Evolutionary conservation across 345 rosid genomes (phyloP).

Genomic region (Erucastrum elatum): DNA sequence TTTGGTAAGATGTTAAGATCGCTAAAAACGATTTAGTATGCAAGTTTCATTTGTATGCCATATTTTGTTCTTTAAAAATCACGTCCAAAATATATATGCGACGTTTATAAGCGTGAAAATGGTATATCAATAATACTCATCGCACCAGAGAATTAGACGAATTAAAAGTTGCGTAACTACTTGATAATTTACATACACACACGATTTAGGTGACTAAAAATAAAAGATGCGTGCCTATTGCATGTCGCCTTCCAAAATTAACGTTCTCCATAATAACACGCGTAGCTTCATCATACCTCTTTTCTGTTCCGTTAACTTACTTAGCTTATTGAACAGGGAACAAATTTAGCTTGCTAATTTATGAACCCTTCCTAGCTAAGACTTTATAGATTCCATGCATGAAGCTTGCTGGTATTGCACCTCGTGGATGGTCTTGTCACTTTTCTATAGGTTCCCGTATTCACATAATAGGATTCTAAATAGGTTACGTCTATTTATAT

Average conservation of each 20-base stretch:
- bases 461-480: background rate
- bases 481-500: background rate
- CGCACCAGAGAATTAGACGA: background rate
- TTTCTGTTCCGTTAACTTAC: background rate
- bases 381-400: background rate
- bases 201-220: slow-evolving; percentile 28
- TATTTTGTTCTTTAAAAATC: background rate
- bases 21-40: background rate
- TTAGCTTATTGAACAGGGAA: slow-evolving; percentile 1
- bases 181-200: slow-evolving; percentile 8
- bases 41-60: background rate
- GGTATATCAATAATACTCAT: background rate
- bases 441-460: background rate
- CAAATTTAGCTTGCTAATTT: slow-evolving; percentile 8
- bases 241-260: slow-evolving; percentile 27
- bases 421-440: slow-evolving; percentile 1
- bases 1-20: too few relatives aligned
- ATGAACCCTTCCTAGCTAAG: background rate
- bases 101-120: background rate
- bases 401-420: background rate
- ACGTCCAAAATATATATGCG: too few relatives aligned
- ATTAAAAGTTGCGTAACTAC: slow-evolving; percentile 16
- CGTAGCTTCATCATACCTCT: background rate
- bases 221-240: slow-evolving; percentile 17
- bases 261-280: slow-evolving; percentile 18